Evolutionary conservation across 139 green algal species (phyloP), one percentile per base, ranked within the genome.

Genomic region (Asterochloris erici): DNA sequence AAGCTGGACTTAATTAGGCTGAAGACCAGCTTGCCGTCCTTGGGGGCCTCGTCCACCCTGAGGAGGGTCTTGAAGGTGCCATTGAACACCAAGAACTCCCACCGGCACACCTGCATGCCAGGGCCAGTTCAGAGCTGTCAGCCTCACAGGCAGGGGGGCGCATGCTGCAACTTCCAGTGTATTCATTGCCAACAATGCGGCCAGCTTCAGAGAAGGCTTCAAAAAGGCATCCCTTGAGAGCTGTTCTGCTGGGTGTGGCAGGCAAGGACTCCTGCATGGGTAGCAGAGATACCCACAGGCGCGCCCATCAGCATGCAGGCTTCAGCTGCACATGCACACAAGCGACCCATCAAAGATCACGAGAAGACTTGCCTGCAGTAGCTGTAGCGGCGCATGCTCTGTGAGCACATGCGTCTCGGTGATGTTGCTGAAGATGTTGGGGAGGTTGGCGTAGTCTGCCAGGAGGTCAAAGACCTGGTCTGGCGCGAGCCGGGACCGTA

Each of bases 51-150:
- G 9, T 74, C 0, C 26, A 94, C 91, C 9, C 63, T 81, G 28
- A 93, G 77, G 10, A 80, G 60, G 26, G 88, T 84, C 26, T 85
- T 82, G 83, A 94, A 94, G 27, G 82, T 88, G 61, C 91, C 91
- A 0, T 62, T 81, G 78, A 92, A 91, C 17, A 84, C 86, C 14
- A 92, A 63, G 76, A 94, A 92, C 19, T 76, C 77, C 91, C 91
- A 94, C 4, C 73, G 79, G 83, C 86, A 91, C 28, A 69, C 82
- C 89, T 92, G 84, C 64, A 80, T 16, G 71, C 21, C 1, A 63
- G 0, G 70, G 28, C 23, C 13, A 14, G 13, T 12, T 9, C 28
- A 66, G 0, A 11, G 66, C 62, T 14, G 27, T 21, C 16, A 26
- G 74, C 11, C 29, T 68, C 38, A 54, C 38, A 54, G 38, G 38